phyloP scores from a whole-genome alignment of 2,329 filamentous ascomycete genomes.

The Apiospora pterosperma region DNA sequence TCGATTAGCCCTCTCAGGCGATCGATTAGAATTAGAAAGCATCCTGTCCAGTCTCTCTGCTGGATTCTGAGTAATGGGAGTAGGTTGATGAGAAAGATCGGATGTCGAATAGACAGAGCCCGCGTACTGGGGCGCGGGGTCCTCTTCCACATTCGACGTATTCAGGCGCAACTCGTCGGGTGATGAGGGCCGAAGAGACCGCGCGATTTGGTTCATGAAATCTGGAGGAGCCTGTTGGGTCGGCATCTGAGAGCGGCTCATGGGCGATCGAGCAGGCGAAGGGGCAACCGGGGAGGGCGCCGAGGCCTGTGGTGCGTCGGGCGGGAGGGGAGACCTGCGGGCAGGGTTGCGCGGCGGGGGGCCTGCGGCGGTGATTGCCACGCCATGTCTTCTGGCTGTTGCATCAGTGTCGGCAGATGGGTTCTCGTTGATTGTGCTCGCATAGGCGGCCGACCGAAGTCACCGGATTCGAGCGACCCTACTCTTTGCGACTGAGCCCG shows the following conservation, averaged over 20 bases:
- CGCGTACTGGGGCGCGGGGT: constrained; percentile 21
- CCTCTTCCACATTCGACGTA: constrained; percentile 12
- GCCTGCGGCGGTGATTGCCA: constrained; percentile 15
- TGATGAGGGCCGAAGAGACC: constrained; percentile 15
- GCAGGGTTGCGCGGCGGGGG: constrained; percentile 14
- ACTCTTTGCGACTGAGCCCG: constrained; percentile 8
- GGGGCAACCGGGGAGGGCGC: constrained; percentile 10
- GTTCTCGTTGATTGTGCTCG: constrained; percentile 10
- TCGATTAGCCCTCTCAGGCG: constrained; percentile 23
- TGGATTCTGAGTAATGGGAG: constrained; percentile 22
- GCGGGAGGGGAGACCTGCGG: constrained; percentile 14
- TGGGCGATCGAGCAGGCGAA: constrained; percentile 13
- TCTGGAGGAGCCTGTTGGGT: neutral
- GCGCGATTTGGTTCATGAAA: neutral
- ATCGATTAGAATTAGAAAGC: constrained; percentile 7
- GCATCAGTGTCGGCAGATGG: constrained; percentile 5
- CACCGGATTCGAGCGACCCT: neutral
- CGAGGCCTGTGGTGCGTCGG: constrained; percentile 9
- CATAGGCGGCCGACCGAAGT: constrained; percentile 7
- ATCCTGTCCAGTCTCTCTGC: constrained; percentile 10
- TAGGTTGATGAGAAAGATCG: constrained; percentile 24
- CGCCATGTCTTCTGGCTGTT: neutral
- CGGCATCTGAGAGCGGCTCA: neutral
- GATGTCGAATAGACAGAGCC: constrained; percentile 23
- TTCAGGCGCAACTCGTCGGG: constrained; percentile 22